phyloP scores from a whole-genome alignment of 352 stramenopile species.

The Aphanomyces euteiches region DNA sequence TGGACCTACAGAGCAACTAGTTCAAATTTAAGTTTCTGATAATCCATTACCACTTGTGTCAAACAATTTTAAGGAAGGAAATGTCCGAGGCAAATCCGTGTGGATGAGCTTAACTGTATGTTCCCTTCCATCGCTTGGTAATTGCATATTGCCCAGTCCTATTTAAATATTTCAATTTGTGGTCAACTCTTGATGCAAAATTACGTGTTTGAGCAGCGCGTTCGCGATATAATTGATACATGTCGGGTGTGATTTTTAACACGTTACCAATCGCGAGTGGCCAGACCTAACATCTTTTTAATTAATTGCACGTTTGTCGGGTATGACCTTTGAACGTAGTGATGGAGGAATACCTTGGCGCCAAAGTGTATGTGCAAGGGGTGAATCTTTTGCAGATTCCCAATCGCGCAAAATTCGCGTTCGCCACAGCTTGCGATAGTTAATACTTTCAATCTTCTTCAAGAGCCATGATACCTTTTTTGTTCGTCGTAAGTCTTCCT shows the following conservation, averaged over 20 bases:
- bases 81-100: conserved; percentile 81
- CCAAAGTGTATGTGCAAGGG: conserved; percentile 73
- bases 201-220: conserved; percentile 37
- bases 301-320: background rate
- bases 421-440: conserved; percentile 45
- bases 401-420: conserved; percentile 73
- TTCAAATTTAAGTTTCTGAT: background rate
- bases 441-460: conserved; percentile 9
- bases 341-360: conserved; percentile 77
- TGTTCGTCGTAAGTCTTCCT: conserved; percentile 72
- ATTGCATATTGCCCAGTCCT: conserved; percentile 17
- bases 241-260: conserved; percentile 80
- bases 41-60: conserved; percentile 44
- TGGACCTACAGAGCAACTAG: conserved; percentile 30
- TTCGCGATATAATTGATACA: conserved; percentile 80
- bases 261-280: conserved; percentile 81
- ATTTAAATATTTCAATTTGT: conserved; percentile 18
- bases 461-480: conserved; percentile 45
- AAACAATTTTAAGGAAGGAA: conserved; percentile 76
- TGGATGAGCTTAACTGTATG: conserved; percentile 81
- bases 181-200: conserved; percentile 2
- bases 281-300: conserved; percentile 60
- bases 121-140: conserved; percentile 51
- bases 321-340: conserved; percentile 44
- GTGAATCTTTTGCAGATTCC: conserved; percentile 69